A percentile compares a stretch with the other conserved stretches of the same genome.
These are phyloP conservation scores for Tranzscheliella williamsii DNA, from an alignment of 1,284 basidiomycete genomes.

Conservation along the genomic window DNA sequence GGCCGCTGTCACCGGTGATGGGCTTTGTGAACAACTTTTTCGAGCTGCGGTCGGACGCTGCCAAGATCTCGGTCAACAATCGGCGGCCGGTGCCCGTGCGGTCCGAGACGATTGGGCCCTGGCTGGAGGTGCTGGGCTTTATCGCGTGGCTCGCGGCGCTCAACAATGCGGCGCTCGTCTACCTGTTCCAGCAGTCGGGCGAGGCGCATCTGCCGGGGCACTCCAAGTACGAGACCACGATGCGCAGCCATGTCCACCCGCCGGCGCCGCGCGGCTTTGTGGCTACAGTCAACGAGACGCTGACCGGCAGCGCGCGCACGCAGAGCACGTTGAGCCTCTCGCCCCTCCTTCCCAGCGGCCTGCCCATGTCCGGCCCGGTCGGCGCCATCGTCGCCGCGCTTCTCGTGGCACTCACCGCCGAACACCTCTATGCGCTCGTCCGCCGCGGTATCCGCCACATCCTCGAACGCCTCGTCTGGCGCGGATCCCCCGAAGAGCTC, in stretches of 20 bases:
- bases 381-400: conserved; percentile 48
- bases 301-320: background rate
- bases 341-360: conserved; percentile 29
- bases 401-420: conserved; percentile 51
- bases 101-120: conserved; percentile 88
- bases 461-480: conserved; percentile 51
- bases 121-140: conserved; percentile 76
- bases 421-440: conserved; percentile 53
- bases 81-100: conserved; percentile 82
- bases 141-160: conserved; percentile 49
- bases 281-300: background rate
- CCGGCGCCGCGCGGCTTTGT: background rate
- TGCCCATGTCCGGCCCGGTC: conserved; percentile 26
- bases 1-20: conserved; percentile 76
- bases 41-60: conserved; percentile 88
- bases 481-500: conserved; percentile 47
- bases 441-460: conserved; percentile 41
- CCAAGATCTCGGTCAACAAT: conserved; percentile 87
- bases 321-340: conserved; percentile 33
- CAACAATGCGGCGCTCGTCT: conserved; percentile 48
- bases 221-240: conserved; percentile 36
- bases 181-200: conserved; percentile 45
- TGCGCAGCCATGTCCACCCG: conserved; percentile 43
- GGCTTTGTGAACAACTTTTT: conserved; percentile 76
- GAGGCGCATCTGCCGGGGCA: conserved; percentile 27